These are phyloP conservation scores for Ophiostoma australiae DNA, from an alignment of 2,329 filamentous ascomycete species.

Conservation along the genomic window DNA sequence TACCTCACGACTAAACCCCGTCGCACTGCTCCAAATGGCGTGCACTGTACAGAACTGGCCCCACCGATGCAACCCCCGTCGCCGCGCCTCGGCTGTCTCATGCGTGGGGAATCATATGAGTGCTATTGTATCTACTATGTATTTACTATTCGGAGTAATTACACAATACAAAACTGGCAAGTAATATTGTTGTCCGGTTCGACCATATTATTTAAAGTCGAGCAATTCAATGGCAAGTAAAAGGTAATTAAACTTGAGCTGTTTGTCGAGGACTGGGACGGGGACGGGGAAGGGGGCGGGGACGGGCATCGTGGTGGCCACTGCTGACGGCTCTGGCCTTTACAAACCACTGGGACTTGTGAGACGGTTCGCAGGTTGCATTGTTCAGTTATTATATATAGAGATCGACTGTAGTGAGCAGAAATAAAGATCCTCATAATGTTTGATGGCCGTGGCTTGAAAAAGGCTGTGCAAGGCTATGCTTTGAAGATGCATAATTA, in stretches of 20 bases:
- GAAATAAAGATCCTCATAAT: not conserved
- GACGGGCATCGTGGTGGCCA: not conserved
- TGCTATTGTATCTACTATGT: not conserved
- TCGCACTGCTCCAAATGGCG: not conserved
- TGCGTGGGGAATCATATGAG: not conserved
- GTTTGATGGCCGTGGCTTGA: not conserved
- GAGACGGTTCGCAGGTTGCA: not conserved
- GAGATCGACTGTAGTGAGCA: not conserved
- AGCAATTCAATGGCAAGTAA: not conserved
- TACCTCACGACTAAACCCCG: not conserved
- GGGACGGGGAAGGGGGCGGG: not conserved
- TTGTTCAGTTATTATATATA: not conserved
- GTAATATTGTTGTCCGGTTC: not conserved
- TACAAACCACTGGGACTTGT: not conserved
- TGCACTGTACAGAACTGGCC: not conserved
- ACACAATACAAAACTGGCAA: not conserved
- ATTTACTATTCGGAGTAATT: not conserved
- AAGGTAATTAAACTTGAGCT: not conserved
- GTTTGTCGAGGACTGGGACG: not conserved
- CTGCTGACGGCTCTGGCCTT: not conserved
- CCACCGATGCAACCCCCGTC: not conserved
- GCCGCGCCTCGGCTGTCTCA: slow-evolving; percentile 5
- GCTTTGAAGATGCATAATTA: not conserved
- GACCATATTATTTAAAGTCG: not conserved
- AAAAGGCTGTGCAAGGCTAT: not conserved